Conservation (phyloP, 139 green algal species). For the Tetraselmis striata region DNA sequence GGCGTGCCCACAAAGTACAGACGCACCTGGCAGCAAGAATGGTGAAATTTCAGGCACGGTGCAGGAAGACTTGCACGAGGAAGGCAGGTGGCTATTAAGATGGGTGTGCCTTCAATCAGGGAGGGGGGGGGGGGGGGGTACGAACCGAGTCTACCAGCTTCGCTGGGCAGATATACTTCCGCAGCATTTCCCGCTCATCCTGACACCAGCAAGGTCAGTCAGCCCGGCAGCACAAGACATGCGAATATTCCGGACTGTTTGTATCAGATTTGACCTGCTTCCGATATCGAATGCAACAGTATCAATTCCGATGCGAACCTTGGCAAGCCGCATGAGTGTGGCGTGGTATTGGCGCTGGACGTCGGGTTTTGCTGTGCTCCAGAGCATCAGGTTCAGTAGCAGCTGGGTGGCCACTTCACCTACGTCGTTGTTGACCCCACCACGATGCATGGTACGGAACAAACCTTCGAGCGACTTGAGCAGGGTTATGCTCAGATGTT, state of each 20-base stretch:
- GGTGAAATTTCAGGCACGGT: no score
- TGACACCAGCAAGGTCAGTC: constrained; percentile 2
- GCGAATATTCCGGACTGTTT: no score
- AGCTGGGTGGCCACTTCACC: constrained; percentile 19
- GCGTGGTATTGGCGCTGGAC: constrained; percentile 22
- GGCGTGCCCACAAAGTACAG: background rate
- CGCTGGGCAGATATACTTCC: background rate
- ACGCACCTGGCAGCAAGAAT: background rate
- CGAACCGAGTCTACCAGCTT: background rate
- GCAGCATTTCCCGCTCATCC: constrained; percentile 14
- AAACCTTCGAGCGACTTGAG: constrained; percentile 21
- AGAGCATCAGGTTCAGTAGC: constrained; percentile 37
- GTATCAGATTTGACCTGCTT: no score
- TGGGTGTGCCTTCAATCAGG: no score
- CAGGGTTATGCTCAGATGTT: constrained; percentile 19
- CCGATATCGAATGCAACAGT: background rate
- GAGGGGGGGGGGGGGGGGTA: no score
- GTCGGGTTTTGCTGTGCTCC: constrained; percentile 14
- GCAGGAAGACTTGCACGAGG: no score
- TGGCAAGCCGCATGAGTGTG: constrained; percentile 19
- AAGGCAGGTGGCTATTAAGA: no score
- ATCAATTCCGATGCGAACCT: constrained; percentile 3
- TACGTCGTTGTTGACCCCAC: background rate
- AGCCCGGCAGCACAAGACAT: no score
- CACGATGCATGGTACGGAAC: constrained; percentile 7